Percentiles rank a stretch among this genome's conserved stretches.
phyloP scores from a whole-genome alignment of 2,329 filamentous ascomycete genomes.

The Ophiostoma sp. region DNA sequence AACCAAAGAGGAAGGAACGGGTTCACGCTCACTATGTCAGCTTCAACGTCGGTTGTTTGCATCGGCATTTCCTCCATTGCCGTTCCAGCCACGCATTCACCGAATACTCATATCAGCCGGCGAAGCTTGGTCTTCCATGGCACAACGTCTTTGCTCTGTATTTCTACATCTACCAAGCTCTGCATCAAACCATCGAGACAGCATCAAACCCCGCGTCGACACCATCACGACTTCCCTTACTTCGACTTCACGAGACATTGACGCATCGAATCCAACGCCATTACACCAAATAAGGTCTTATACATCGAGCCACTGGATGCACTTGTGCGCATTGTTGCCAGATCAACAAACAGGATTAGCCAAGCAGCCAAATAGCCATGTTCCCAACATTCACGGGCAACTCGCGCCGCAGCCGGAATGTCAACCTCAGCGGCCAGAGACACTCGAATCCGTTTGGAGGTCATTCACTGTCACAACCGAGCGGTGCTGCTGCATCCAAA shows the following conservation, averaged over 20 bases:
- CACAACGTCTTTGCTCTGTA: neutral
- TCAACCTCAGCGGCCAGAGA: conserved; percentile 81
- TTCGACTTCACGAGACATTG: neutral
- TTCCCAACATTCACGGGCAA: conserved; percentile 87
- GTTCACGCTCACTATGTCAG: conserved; percentile 1
- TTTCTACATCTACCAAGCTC: neutral
- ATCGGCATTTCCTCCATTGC: neutral
- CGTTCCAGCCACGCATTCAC: neutral
- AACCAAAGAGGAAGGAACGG: neutral
- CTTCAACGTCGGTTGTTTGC: neutral
- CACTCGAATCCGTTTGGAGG: conserved; percentile 72
- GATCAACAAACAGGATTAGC: no score
- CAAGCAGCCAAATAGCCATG: conserved; percentile 49
- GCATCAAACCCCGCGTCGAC: neutral
- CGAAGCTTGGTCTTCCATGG: neutral
- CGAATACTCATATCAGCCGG: neutral
- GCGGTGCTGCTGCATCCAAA: conserved; percentile 62
- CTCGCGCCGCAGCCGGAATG: conserved; percentile 78
- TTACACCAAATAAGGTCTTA: neutral
- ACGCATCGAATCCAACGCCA: neutral
- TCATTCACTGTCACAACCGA: conserved; percentile 51
- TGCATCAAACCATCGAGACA: neutral
- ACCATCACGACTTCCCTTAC: neutral
- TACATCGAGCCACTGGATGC: neutral
- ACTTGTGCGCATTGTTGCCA: neutral